Conservation (phyloP, 257 asterid species). For the Solanum pimpinellifolium region DNA sequence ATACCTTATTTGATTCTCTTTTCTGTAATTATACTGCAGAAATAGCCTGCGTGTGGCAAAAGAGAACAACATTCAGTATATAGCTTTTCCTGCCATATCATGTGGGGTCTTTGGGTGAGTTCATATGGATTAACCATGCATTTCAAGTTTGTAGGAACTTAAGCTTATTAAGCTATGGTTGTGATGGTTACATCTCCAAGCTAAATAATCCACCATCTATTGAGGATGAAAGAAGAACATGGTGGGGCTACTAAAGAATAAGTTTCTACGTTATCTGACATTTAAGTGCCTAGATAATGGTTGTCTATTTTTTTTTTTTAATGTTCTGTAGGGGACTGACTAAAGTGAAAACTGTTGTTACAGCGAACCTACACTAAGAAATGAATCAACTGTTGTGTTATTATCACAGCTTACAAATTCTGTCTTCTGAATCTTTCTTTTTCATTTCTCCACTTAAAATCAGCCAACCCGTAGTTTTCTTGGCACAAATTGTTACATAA, state of each 20-base stretch:
- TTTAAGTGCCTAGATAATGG: not conserved
- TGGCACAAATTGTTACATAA: not conserved
- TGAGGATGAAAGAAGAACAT: not conserved
- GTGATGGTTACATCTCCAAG: not conserved
- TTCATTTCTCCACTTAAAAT: not conserved
- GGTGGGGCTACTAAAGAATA: not conserved
- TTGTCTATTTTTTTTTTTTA: not conserved
- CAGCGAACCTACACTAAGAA: not conserved
- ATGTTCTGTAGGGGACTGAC: not conserved
- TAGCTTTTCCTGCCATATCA: constrained; percentile 86
- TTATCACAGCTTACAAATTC: not conserved
- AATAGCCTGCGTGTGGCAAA: constrained; percentile 70
- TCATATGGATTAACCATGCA: not conserved
- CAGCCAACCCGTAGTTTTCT: not conserved
- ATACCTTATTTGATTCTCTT: not conserved
- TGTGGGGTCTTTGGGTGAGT: constrained; percentile 81
- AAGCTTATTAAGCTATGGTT: not conserved
- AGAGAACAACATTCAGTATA: constrained; percentile 56
- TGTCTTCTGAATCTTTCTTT: not conserved
- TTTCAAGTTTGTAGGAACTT: not conserved
- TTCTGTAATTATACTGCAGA: constrained; percentile 34
- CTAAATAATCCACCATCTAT: not conserved
- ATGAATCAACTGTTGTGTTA: not conserved
- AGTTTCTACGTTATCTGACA: not conserved
- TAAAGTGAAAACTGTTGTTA: not conserved